phyloP scores from a whole-genome alignment of 2,329 filamentous ascomycete species.

The Epichloe hybrida region DNA sequence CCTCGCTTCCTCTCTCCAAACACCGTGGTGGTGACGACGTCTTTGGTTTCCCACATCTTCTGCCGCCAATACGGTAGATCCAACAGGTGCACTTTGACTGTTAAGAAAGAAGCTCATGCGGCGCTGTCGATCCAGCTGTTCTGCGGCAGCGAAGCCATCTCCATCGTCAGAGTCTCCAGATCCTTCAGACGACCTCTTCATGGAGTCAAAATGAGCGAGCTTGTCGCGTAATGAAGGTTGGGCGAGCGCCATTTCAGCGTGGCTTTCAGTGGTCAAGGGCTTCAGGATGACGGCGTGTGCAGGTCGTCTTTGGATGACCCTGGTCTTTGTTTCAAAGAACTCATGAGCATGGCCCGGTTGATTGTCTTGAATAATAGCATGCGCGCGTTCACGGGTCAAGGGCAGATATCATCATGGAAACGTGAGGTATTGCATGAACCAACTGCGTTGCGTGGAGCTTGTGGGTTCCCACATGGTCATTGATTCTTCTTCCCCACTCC shows the following conservation, averaged over 20 bases:
- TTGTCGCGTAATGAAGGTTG: slow-evolving; percentile 22
- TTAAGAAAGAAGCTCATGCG: slow-evolving; percentile 1
- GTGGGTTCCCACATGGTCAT: too few relatives aligned
- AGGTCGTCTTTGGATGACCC: too few relatives aligned
- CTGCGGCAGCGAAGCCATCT: neutral
- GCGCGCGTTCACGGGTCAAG: too few relatives aligned
- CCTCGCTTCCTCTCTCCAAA: neutral
- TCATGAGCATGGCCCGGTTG: too few relatives aligned
- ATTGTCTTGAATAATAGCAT: neutral
- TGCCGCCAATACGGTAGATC: neutral
- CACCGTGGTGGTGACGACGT: neutral
- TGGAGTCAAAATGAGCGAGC: slow-evolving; percentile 29
- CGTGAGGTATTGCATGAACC: too few relatives aligned
- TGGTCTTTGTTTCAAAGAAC: too few relatives aligned
- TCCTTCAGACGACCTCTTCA: slow-evolving; percentile 16
- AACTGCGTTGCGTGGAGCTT: too few relatives aligned
- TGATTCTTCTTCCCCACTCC: too few relatives aligned
- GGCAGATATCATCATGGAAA: too few relatives aligned
- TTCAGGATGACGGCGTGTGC: neutral
- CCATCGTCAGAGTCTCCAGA: neutral
- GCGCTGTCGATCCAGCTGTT: neutral
- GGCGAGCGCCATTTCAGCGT: neutral
- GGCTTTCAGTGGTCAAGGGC: neutral
- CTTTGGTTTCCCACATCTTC: neutral
- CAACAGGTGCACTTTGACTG: neutral